Conservation (phyloP, 176 grass and related monocot species). For the Zizania latifolia region DNA sequence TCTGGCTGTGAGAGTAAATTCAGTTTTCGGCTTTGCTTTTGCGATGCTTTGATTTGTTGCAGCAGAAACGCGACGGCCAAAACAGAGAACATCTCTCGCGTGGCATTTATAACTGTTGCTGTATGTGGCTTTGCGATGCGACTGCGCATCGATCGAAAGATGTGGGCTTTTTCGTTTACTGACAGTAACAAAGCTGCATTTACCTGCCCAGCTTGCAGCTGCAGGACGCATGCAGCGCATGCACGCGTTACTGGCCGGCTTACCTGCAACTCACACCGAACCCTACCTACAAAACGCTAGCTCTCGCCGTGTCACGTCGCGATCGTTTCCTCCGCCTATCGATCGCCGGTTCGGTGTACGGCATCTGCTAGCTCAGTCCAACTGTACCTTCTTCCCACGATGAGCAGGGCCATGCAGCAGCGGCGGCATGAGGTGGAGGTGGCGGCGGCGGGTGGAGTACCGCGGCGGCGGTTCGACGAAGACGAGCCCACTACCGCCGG, state of each 20-base stretch:
- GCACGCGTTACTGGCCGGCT: conserved; percentile 18
- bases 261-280: not conserved
- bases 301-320: conserved; percentile 2
- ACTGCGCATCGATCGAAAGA: not conserved
- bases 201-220: not conserved
- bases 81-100: not conserved
- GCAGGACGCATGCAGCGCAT: conserved; percentile 1
- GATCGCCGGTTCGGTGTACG: not conserved
- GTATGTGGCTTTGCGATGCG: not conserved
- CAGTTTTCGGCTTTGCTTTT: not conserved
- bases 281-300: conserved; percentile 26
- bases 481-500: not conserved
- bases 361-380: not conserved
- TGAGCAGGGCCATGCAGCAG: conserved; percentile 11
- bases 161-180: not conserved
- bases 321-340: not conserved
- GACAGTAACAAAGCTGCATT: not conserved
- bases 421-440: not conserved
- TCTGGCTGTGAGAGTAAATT: not conserved
- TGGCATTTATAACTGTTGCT: not conserved
- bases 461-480: not conserved
- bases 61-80: not conserved
- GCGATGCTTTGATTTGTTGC: not conserved
- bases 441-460: not conserved
- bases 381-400: not conserved